Evolutionary conservation across 108 stramenopile genomes (phyloP).

Genomic region (Chaetoceros tenuissimus): DNA sequence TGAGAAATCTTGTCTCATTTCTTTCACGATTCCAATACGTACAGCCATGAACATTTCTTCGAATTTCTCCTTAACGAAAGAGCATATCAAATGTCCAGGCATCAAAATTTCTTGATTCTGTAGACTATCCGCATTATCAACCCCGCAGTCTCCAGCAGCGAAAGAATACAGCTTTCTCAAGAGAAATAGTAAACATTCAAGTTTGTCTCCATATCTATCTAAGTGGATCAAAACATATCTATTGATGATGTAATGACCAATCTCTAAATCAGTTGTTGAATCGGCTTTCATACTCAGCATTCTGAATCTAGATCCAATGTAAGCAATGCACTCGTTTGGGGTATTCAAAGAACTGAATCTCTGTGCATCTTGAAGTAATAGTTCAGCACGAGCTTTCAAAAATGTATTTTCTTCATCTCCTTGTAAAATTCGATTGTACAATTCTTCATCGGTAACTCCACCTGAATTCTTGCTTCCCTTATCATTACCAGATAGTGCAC

Average conservation of each 20-base stretch:
- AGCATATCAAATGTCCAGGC: slow-evolving; percentile 83
- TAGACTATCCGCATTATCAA: slow-evolving; percentile 95
- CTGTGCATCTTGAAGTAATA: slow-evolving; percentile 87
- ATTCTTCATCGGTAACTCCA: slow-evolving; percentile 85
- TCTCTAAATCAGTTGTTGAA: slow-evolving; percentile 71
- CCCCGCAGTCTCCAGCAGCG: slow-evolving; percentile 86
- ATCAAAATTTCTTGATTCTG: slow-evolving; percentile 93
- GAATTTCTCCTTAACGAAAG: slow-evolving; percentile 95
- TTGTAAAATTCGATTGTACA: slow-evolving; percentile 80
- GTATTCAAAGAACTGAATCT: slow-evolving; percentile 74
- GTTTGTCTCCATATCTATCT: slow-evolving; percentile 78
- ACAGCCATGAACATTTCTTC: slow-evolving; percentile 72
- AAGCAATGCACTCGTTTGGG: slow-evolving; percentile 81
- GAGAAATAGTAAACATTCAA: slow-evolving; percentile 82
- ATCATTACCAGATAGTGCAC: slow-evolving; percentile 63
- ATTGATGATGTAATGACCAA: slow-evolving; percentile 79
- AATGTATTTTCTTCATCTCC: slow-evolving; percentile 87
- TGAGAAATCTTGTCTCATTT: slow-evolving; percentile 65
- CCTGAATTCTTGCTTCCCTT: slow-evolving; percentile 15
- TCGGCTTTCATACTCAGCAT: slow-evolving; percentile 57
- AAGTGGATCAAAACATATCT: slow-evolving; percentile 82
- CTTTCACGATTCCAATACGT: slow-evolving; percentile 52
- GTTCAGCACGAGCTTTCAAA: slow-evolving; percentile 82
- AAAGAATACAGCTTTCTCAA: slow-evolving; percentile 91
- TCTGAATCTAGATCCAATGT: slow-evolving; percentile 89